These are phyloP conservation scores for Candida multigemmis DNA, from an alignment of 805 yeast genomes.

Conservation along the genomic window DNA sequence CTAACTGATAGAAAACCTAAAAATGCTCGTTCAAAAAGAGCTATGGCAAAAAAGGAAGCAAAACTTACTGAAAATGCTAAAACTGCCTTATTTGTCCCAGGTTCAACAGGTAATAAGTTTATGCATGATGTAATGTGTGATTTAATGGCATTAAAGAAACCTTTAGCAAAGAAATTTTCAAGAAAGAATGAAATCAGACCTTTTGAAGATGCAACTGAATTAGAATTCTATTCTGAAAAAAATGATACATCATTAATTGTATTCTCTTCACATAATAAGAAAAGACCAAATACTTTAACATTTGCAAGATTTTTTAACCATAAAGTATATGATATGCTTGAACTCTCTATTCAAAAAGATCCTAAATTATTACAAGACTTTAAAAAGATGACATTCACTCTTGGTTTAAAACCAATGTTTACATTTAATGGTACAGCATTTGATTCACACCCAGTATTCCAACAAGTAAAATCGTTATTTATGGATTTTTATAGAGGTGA, in stretches of 20 bases:
- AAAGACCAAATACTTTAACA: conserved; percentile 85
- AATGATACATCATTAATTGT: conserved; percentile 85
- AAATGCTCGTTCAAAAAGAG: conserved; percentile 93
- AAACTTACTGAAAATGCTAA: conserved; percentile 85
- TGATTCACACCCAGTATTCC: conserved; percentile 79
- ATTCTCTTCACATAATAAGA: conserved; percentile 71
- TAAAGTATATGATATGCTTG: conserved; percentile 90
- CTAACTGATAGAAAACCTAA: conserved; percentile 52
- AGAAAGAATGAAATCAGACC: conserved; percentile 88
- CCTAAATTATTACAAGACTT: conserved; percentile 70
- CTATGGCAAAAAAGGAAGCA: conserved; percentile 79
- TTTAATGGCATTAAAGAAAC: conserved; percentile 83
- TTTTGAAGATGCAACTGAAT: conserved; percentile 76
- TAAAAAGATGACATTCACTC: conserved; percentile 66
- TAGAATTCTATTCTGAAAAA: conserved; percentile 92
- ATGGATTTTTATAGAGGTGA: conserved; percentile 88
- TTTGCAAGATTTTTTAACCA: conserved; percentile 86
- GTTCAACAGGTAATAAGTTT: conserved; percentile 67
- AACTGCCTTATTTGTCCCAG: conserved; percentile 86
- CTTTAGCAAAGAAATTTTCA: conserved; percentile 75
- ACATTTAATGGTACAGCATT: conserved; percentile 87
- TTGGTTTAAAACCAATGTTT: conserved; percentile 93
- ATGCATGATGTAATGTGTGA: conserved; percentile 88
- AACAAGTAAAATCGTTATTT: conserved; percentile 80
- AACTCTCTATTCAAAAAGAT: conserved; percentile 62